Evolutionary conservation across 139 green algal genomes (phyloP).

Genomic region (Chara braunii): DNA sequence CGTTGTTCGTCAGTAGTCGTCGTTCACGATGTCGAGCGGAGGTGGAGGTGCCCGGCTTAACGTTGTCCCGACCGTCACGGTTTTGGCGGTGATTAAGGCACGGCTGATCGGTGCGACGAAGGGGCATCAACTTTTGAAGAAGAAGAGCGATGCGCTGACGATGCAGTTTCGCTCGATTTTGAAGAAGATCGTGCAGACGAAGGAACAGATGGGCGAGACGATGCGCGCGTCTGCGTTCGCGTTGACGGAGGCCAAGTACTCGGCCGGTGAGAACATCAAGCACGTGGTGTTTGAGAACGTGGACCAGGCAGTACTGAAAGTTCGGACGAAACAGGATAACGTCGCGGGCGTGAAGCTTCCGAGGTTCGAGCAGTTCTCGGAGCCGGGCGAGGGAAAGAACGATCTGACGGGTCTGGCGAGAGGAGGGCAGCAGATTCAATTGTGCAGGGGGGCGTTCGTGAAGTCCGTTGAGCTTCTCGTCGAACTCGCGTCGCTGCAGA

Average conservation of each 20-base stretch:
- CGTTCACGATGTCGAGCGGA: no score
- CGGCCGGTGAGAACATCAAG: constrained; percentile 81
- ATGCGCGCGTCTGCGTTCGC: constrained; percentile 89
- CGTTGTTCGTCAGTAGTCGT: no score
- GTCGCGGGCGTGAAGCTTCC: constrained; percentile 96
- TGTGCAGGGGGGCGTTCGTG: constrained; percentile 42
- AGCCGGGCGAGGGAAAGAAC: constrained; percentile 71
- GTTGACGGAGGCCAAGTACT: constrained; percentile 89
- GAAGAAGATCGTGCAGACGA: constrained; percentile 78
- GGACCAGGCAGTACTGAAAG: constrained; percentile 43
- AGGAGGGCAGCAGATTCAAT: constrained; percentile 88
- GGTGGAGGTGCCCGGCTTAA: constrained; percentile 31
- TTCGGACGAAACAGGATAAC: constrained; percentile 70
- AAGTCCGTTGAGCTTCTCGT: constrained; percentile 81
- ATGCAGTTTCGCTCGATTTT: constrained; percentile 66
- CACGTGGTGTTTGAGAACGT: constrained; percentile 92
- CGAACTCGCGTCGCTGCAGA: constrained; percentile 91
- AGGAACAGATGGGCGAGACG: constrained; percentile 79
- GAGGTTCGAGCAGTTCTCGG: constrained; percentile 62
- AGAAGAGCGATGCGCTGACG: constrained; percentile 97
- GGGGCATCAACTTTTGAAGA: constrained; percentile 94
- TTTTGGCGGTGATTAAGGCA: constrained; percentile 83
- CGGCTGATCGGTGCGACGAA: constrained; percentile 82
- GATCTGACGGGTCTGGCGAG: constrained; percentile 77
- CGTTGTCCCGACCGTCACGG: constrained; percentile 84